A percentile compares a stretch with the other conserved stretches of the same genome.
Evolutionary conservation across 192 early-diverging fungal species (phyloP).

Genomic region (Rhizophagus sp.): DNA sequence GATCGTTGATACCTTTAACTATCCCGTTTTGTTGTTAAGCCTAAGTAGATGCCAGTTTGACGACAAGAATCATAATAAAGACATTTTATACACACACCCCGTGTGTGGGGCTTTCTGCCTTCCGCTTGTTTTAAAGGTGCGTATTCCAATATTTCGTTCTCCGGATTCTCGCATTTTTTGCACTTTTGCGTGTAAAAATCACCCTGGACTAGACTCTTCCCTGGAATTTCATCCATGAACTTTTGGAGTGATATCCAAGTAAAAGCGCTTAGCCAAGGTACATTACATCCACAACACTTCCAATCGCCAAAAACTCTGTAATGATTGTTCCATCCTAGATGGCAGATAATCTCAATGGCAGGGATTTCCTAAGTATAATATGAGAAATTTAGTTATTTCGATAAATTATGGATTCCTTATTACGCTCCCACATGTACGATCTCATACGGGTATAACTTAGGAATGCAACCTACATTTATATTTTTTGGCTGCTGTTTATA

Average conservation of each 20-base stretch:
- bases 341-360: background rate
- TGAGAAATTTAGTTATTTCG: background rate
- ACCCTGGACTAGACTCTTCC: background rate
- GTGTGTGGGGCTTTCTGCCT: background rate
- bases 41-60: background rate
- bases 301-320: slow-evolving; percentile 19
- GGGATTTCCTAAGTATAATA: background rate
- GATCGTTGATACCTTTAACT: no score
- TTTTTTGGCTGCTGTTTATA: background rate
- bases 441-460: no score
- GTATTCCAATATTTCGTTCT: background rate
- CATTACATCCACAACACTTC: background rate
- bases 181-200: slow-evolving; percentile 23
- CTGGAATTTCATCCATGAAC: slow-evolving; percentile 1
- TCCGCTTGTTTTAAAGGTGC: background rate
- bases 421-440: no score
- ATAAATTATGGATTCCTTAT: background rate
- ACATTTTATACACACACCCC: slow-evolving; percentile 10
- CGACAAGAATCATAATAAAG: background rate
- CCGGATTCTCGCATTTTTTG: background rate
- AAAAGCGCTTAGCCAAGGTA: background rate
- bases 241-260: slow-evolving; percentile 22
- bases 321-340: background rate
- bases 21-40: no score
- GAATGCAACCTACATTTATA: background rate